These are phyloP conservation scores for Mycena pura DNA, from an alignment of 768 basidiomycete species.

Conservation along the genomic window DNA sequence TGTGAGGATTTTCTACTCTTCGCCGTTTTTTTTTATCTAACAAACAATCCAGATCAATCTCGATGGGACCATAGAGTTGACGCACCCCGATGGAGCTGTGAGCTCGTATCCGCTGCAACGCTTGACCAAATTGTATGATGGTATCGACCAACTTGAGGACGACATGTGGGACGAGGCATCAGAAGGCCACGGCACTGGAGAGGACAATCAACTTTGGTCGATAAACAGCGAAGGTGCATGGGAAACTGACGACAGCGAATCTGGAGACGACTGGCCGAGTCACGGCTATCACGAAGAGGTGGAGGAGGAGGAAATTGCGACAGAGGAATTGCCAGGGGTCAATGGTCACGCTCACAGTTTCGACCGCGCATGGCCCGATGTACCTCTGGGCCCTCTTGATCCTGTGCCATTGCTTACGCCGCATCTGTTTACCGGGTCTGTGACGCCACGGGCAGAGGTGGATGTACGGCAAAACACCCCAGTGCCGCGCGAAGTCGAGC, in stretches of 20 bases:
- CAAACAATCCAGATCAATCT: slow-evolving; percentile 68
- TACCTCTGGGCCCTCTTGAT: slow-evolving; percentile 3
- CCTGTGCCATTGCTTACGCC: not conserved
- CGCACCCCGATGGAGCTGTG: slow-evolving; percentile 63
- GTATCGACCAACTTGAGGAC: slow-evolving; percentile 79
- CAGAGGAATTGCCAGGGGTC: slow-evolving; percentile 11
- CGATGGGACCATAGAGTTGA: slow-evolving; percentile 77
- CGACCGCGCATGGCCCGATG: slow-evolving; percentile 2
- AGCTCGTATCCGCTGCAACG: slow-evolving; percentile 66
- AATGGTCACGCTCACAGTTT: too few species aligned
- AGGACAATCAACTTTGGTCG: slow-evolving; percentile 49
- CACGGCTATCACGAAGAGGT: slow-evolving; percentile 36
- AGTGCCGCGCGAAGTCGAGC: not conserved
- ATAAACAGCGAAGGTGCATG: slow-evolving; percentile 51
- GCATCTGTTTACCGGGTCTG: not conserved
- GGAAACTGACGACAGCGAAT: slow-evolving; percentile 49
- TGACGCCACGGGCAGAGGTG: slow-evolving; percentile 4
- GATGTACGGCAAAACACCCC: not conserved
- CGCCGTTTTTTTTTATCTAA: slow-evolving; percentile 16
- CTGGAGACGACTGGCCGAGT: slow-evolving; percentile 43
- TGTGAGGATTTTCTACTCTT: slow-evolving; percentile 46
- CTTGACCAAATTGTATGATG: slow-evolving; percentile 80
- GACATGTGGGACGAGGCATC: slow-evolving; percentile 64
- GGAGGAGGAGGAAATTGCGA: slow-evolving; percentile 27
- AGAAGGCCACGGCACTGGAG: slow-evolving; percentile 50